A percentile compares a stretch with the other conserved stretches of the same genome.
These are phyloP conservation scores for Neocucurbitaria cava DNA, from an alignment of 2,329 filamentous ascomycete genomes.

Conservation along the genomic window DNA sequence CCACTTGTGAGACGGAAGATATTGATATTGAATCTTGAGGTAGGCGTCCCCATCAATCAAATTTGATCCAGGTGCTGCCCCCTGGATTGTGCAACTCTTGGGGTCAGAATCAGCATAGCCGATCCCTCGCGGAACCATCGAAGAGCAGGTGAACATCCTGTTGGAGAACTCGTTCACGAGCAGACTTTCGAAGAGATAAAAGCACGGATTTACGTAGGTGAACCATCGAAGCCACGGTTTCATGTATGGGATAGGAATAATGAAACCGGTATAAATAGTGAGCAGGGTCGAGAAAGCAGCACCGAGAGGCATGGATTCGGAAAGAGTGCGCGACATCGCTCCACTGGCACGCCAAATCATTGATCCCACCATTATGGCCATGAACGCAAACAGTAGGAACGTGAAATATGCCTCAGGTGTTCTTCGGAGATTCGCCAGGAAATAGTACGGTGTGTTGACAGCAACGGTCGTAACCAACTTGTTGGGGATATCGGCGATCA, in stretches of 20 bases:
- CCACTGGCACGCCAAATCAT: too few relatives aligned
- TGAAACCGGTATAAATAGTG: constrained; percentile 66
- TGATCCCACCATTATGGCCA: background rate
- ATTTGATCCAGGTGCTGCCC: too few relatives aligned
- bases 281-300: constrained; percentile 63
- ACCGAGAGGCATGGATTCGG: constrained; percentile 62
- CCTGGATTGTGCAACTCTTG: too few relatives aligned
- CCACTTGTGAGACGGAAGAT: too few relatives aligned
- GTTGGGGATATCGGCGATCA: constrained; percentile 59
- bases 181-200: constrained; percentile 77
- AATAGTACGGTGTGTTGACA: constrained; percentile 73
- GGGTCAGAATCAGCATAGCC: too few relatives aligned
- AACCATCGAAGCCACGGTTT: constrained; percentile 81
- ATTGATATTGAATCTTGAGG: too few relatives aligned
- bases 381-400: constrained; percentile 67
- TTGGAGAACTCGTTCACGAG: constrained; percentile 85
- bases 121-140: too few relatives aligned
- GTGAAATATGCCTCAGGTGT: constrained; percentile 78
- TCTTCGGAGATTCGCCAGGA: constrained; percentile 77
- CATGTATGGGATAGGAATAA: constrained; percentile 65
- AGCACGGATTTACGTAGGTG: constrained; percentile 78
- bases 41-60: too few relatives aligned
- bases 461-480: constrained; percentile 62
- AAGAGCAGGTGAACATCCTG: too few relatives aligned
- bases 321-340: constrained; percentile 73